Base-by-base conservation (phyloP, 1,139 yeast genomes). In the Yamadazyma trypodendri region DNA sequence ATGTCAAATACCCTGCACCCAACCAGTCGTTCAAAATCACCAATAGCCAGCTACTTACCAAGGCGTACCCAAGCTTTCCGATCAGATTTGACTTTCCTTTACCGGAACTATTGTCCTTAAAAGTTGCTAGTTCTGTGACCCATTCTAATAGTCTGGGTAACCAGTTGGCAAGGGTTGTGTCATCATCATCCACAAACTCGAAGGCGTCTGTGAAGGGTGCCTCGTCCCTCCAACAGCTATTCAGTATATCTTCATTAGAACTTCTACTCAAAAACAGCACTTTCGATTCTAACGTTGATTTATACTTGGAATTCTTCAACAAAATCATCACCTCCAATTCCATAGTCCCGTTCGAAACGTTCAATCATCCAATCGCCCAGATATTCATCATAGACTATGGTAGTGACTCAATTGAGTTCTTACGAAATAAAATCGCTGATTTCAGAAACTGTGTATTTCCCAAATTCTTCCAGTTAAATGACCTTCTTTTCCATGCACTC, bases 341-440 rank as follows among this genome's bases (percentile, higher is more conserved):
- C 17, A 66, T 86, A 5, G 80, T 88, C 2, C 84, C 95, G 1
- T 89, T 87, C 56, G 97, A 92, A 56, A 82, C 92, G 2, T 84
- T 90, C 56, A 84, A 87, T 49, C 97, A 92, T 56, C 97, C 98
- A 0, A 77, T 89, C 1, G 75, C 89, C 1, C 87, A 90, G 37
- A 60, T 90, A 13, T 72, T 89, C 37, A 83, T 84, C 4, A 68
- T 90, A 3, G 72, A 84, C 40, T 60, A 43, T 35, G 64, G 63
- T 10, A 45, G 51, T 10, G 81, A 80, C 43, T 65, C 82, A 1
- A 52, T 80, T 2, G 81, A 75, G 11, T 56, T 65, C 5, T 57
- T 81, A 28, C 49, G 70, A 21, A 49, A 54, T 17, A 42, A 60
- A 40, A 59, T 73, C n/a, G 70, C 66, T 8, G 65, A 63, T 15